These are phyloP conservation scores for Tubosaeta sp. DNA, from an alignment of 768 basidiomycete species.

Conservation along the genomic window DNA sequence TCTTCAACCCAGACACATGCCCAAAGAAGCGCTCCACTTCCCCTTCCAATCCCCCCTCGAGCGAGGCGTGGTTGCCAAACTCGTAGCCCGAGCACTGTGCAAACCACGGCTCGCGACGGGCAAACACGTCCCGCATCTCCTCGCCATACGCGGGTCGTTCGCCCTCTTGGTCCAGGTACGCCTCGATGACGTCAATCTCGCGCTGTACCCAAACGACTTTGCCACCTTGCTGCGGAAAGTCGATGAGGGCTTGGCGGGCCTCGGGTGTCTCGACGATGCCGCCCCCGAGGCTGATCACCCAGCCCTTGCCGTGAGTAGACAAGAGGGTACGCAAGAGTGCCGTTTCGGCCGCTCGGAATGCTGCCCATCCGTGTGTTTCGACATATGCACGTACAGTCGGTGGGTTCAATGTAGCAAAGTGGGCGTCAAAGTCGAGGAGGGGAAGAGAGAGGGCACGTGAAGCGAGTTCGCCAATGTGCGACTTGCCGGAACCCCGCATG, in stretches of 20 bases:
- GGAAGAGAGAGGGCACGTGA: conserved; percentile 68
- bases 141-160: conserved; percentile 88
- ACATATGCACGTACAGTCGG: conserved; percentile 74
- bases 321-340: conserved; percentile 67
- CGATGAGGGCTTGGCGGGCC: conserved; percentile 67
- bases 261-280: conserved; percentile 86
- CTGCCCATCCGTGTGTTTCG: conserved; percentile 77
- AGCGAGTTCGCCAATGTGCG: conserved; percentile 77
- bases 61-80: conserved; percentile 70
- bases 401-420: conserved; percentile 62
- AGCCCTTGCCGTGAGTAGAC: conserved; percentile 44
- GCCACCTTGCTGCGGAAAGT: conserved; percentile 54
- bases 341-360: conserved; percentile 81
- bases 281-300: conserved; percentile 89
- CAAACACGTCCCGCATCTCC: conserved; percentile 76
- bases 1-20: conserved; percentile 70
- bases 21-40: conserved; percentile 85
- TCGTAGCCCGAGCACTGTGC: conserved; percentile 75
- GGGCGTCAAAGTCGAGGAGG: conserved; percentile 80
- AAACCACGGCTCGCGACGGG: conserved; percentile 84
- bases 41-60: conserved; percentile 31
- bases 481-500: conserved; percentile 98
- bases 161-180: conserved; percentile 70
- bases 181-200: conserved; percentile 74
- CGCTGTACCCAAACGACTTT: conserved; percentile 84